Conservation (phyloP, 768 basidiomycete genomes). For the Termitomyces sp. region DNA sequence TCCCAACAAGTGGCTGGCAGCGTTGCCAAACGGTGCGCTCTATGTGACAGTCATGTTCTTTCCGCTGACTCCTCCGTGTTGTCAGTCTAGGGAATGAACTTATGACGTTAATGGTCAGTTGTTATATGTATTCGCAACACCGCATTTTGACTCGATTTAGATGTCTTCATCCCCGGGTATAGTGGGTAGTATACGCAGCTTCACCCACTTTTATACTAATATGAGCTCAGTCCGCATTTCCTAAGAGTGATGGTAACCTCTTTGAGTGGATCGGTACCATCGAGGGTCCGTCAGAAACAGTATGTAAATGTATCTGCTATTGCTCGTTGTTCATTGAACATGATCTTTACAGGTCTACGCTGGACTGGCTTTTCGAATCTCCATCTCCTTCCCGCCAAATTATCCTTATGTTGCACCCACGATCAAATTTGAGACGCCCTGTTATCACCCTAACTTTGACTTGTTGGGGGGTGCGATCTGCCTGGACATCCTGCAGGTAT, state of each 20-base stretch:
- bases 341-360: constrained; percentile 57
- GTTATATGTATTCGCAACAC: neutral
- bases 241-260: constrained; percentile 79
- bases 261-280: constrained; percentile 91
- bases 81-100: constrained; percentile 73
- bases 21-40: constrained; percentile 72
- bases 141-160: constrained; percentile 27
- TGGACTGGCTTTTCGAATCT: constrained; percentile 76
- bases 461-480: constrained; percentile 73
- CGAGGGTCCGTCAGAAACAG: constrained; percentile 74
- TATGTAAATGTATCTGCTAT: constrained; percentile 18
- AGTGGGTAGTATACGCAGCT: constrained; percentile 37
- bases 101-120: constrained; percentile 80
- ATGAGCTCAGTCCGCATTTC: constrained; percentile 73
- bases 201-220: neutral
- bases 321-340: neutral
- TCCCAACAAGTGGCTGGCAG: constrained; percentile 61
- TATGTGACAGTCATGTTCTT: constrained; percentile 3
- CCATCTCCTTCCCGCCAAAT: constrained; percentile 79
- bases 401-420: constrained; percentile 84
- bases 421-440: constrained; percentile 85
- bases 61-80: neutral
- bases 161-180: constrained; percentile 89
- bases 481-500: constrained; percentile 81
- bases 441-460: constrained; percentile 91